Percentiles rank a stretch among this genome's conserved stretches.
Evolutionary conservation across 345 rosid genomes (phyloP).

Genomic region (Eutrema japonicum): DNA sequence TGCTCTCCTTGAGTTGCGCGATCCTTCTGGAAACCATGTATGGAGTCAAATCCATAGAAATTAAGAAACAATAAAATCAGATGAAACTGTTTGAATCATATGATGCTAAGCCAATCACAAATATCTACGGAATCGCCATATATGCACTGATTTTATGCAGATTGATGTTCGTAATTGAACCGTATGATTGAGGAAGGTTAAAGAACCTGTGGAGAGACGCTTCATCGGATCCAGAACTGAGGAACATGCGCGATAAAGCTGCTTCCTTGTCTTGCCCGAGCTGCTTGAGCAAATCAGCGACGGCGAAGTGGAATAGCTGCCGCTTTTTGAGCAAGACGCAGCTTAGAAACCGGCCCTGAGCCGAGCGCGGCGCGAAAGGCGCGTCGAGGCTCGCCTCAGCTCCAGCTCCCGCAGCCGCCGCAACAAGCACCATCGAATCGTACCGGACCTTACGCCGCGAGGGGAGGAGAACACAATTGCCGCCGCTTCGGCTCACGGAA

Average conservation of each 20-base stretch:
- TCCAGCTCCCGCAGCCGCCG: constrained; percentile 54
- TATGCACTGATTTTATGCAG: not conserved
- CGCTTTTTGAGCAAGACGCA: constrained; percentile 73
- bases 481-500: not conserved
- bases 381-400: constrained; percentile 79
- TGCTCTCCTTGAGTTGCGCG: constrained; percentile 64
- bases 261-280: constrained; percentile 65
- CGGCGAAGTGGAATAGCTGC: constrained; percentile 71
- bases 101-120: not conserved
- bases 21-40: constrained; percentile 61
- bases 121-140: not conserved
- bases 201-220: constrained; percentile 70
- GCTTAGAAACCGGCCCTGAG: constrained; percentile 63
- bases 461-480: constrained; percentile 7
- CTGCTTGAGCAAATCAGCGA: constrained; percentile 68
- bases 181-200: not conserved
- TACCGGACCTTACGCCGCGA: constrained; percentile 28
- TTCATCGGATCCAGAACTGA: constrained; percentile 67
- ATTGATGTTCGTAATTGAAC: not conserved
- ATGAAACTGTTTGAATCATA: not conserved
- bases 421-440: constrained; percentile 32
- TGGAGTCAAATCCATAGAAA: not conserved
- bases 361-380: constrained; percentile 66
- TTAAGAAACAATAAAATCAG: not conserved
- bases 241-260: constrained; percentile 62